These are phyloP conservation scores for Trametes versicolor DNA, from an alignment of 1,284 basidiomycete genomes.

Conservation along the genomic window DNA sequence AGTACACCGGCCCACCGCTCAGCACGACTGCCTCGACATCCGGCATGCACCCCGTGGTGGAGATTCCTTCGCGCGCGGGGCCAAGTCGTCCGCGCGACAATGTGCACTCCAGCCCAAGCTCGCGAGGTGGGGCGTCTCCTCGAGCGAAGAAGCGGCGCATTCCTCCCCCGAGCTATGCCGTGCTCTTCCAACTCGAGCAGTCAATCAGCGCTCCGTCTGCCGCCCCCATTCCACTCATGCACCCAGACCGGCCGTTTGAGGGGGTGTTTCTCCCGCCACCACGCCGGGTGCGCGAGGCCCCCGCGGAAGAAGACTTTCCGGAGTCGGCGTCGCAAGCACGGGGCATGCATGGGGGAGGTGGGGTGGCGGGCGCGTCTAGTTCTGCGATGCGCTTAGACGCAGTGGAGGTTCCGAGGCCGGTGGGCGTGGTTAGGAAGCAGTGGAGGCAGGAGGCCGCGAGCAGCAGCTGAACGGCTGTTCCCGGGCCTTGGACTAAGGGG, in stretches of 20 bases:
- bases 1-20: constrained; percentile 14
- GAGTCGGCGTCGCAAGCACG: background rate
- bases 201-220: constrained; percentile 17
- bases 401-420: constrained; percentile 12
- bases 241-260: constrained; percentile 19
- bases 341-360: background rate
- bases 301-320: background rate
- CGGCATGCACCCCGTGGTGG: constrained; percentile 16
- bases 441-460: constrained; percentile 11
- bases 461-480: background rate
- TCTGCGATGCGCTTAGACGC: constrained; percentile 13
- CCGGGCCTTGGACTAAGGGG: background rate
- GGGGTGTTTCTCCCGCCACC: constrained; percentile 22
- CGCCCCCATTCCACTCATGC: constrained; percentile 15
- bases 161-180: constrained; percentile 30
- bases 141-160: constrained; percentile 18
- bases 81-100: background rate
- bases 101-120: background rate
- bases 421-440: constrained; percentile 11
- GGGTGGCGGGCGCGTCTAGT: background rate
- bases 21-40: background rate
- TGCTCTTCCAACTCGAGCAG: constrained; percentile 26
- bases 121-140: background rate
- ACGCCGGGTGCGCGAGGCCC: background rate
- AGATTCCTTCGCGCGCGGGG: constrained; percentile 12